Percentiles rank a stretch among this genome's conserved stretches.
Conservation (phyloP, 2,329 filamentous ascomycete species). For the Claviceps sorghi region DNA sequence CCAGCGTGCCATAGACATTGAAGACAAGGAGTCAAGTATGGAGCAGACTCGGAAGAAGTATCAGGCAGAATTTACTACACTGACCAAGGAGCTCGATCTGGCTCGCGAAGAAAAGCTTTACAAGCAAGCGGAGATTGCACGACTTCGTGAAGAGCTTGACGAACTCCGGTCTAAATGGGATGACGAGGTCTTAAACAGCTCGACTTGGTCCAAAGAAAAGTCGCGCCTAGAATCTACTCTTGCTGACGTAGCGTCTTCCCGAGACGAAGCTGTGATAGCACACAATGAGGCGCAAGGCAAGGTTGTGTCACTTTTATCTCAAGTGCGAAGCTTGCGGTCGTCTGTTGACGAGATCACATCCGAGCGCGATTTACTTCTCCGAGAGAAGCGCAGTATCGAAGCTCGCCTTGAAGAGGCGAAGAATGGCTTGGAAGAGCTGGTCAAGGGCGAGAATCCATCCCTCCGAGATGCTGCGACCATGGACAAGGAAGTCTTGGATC, state of each 20-base stretch:
- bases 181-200: constrained; percentile 92
- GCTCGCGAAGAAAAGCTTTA: constrained; percentile 78
- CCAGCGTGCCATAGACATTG: constrained; percentile 87
- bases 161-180: constrained; percentile 95
- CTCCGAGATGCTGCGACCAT: constrained; percentile 79
- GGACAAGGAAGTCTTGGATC: constrained; percentile 76
- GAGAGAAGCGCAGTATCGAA: constrained; percentile 85
- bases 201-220: constrained; percentile 97
- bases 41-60: constrained; percentile 98
- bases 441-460: constrained; percentile 70
- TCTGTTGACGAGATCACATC: constrained; percentile 73
- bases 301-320: constrained; percentile 77
- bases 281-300: constrained; percentile 93
- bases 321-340: constrained; percentile 71
- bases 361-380: constrained; percentile 69
- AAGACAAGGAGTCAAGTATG: constrained; percentile 90
- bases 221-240: constrained; percentile 78
- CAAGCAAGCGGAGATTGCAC: constrained; percentile 74
- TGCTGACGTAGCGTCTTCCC: constrained; percentile 75
- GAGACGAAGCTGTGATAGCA: constrained; percentile 81
- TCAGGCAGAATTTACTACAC: constrained; percentile 74
- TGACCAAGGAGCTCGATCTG: constrained; percentile 85
- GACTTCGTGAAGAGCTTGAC: constrained; percentile 89
- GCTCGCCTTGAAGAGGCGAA: constrained; percentile 74
- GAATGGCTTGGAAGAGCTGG: constrained; percentile 74